Base-by-base conservation (phyloP, 805 yeast genomes). In the Saccharomycopsis synnaedendra region DNA sequence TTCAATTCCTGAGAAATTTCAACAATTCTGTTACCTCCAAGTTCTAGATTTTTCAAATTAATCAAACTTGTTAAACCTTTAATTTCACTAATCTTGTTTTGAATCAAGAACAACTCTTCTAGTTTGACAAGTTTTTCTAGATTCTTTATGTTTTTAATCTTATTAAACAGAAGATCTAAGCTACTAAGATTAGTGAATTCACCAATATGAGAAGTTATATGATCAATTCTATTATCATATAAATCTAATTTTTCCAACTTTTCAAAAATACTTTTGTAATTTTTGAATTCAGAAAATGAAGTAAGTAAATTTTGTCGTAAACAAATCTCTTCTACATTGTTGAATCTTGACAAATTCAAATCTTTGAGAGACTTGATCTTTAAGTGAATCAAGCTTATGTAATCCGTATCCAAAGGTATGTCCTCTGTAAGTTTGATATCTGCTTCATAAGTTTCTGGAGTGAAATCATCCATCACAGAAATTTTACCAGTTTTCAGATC, bases 211-310 rank as follows among this genome's bases (percentile, higher is more conserved):
- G 80, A 78, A 4, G 89, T 80, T 45, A 93, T 86, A 60, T 88
- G 96, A 54, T 81, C 79, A 57, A 93, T 83, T 56, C 95, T 69
- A 64, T 93, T 93, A 64, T 93, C 98, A 61, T 93, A 93, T 33
- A 89, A 70, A 63, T 93, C 98, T 50, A 93, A 66, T 51, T 87
- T 93, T 54, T 76, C 84, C 56, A 93, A 57, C 0, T 70, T 69
- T 1, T 71, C 76, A 19, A 19, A 19, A 19, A 19, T 19, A 38
- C 65, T 69, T 11, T 77, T 76, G 3, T 45, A 51, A 8, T 66
- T 67, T 49, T 88, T 88, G 19, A 90, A 66, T 6, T 79, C 88
- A 41, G 78, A 73, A 37, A 89, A 71, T n/a, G 82, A 74, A 32
- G 83, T 80, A 38, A 93, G 68, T 54, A 87, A 67, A 62, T 93